These are phyloP conservation scores for Kondoa subrosea DNA, from an alignment of 768 basidiomycete species.

Conservation along the genomic window DNA sequence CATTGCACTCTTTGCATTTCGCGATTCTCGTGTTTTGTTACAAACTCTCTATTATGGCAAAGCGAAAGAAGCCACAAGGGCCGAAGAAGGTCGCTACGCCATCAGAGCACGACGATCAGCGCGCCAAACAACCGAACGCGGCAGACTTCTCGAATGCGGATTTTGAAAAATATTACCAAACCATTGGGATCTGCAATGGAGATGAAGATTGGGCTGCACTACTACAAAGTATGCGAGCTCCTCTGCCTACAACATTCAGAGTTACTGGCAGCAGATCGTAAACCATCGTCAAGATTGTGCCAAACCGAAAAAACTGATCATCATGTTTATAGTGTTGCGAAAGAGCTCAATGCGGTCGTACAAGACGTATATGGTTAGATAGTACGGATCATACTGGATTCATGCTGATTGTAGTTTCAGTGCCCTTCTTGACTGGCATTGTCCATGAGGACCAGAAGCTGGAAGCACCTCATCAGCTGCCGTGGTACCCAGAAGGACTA, in stretches of 20 bases:
- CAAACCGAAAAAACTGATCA: constrained; percentile 21
- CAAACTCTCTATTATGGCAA: no score
- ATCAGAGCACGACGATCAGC: no score
- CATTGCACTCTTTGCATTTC: no score
- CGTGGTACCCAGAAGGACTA: constrained; percentile 89
- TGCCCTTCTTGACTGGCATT: constrained; percentile 55
- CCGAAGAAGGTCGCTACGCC: no score
- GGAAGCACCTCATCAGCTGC: constrained; percentile 62
- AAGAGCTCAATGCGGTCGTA: not conserved
- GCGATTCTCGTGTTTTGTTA: no score
- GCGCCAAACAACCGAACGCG: no score
- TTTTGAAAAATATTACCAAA: constrained; percentile 39
- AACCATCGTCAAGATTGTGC: constrained; percentile 23
- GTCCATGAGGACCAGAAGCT: constrained; percentile 58
- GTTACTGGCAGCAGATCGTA: constrained; percentile 77
- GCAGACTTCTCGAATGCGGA: constrained; percentile 1
- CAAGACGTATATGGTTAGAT: constrained; percentile 13
- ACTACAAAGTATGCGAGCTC: constrained; percentile 46
- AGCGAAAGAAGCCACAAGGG: no score
- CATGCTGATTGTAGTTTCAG: constrained; percentile 63
- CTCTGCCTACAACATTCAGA: constrained; percentile 84
- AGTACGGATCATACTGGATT: not conserved
- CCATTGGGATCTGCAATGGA: constrained; percentile 51
- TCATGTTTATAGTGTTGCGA: not conserved
- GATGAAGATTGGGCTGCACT: constrained; percentile 62